These are phyloP conservation scores for Fraxinus xanthoxyloides DNA, from an alignment of 305 asterid genomes.

Conservation along the genomic window DNA sequence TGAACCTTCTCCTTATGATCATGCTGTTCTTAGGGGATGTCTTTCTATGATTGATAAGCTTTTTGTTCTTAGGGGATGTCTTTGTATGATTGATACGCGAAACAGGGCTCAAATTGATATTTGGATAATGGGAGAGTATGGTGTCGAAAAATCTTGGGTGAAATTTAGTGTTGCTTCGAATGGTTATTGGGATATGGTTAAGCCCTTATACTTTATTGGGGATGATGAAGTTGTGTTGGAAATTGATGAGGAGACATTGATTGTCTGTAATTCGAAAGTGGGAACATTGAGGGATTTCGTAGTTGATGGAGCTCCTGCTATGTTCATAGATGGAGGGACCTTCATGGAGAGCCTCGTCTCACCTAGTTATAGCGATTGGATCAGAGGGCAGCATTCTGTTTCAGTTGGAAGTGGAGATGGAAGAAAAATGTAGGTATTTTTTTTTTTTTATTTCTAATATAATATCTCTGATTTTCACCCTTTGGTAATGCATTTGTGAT, in stretches of 20 bases:
- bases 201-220: constrained; percentile 2
- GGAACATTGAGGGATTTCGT: not conserved
- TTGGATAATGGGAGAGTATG: constrained; percentile 43
- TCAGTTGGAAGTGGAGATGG: not conserved
- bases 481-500: not conserved
- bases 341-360: not conserved
- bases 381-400: not conserved
- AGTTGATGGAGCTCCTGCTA: not conserved
- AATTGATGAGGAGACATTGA: not conserved
- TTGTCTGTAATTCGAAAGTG: not conserved
- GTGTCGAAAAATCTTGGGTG: constrained; percentile 30
- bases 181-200: not conserved
- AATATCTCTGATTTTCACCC: not conserved
- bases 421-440: not conserved
- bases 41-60: constrained; percentile 26
- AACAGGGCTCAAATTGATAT: constrained; percentile 16
- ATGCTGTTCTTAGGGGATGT: constrained; percentile 32
- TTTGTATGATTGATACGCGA: constrained; percentile 27
- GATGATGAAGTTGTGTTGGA: not conserved
- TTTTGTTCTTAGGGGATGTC: constrained; percentile 32
- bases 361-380: not conserved
- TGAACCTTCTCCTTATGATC: constrained; percentile 40
- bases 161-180: constrained; percentile 9
- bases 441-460: not conserved
- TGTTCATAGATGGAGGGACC: not conserved